Conservation (phyloP, 352 stramenopile genomes). For the Lagenidium giganteum region DNA sequence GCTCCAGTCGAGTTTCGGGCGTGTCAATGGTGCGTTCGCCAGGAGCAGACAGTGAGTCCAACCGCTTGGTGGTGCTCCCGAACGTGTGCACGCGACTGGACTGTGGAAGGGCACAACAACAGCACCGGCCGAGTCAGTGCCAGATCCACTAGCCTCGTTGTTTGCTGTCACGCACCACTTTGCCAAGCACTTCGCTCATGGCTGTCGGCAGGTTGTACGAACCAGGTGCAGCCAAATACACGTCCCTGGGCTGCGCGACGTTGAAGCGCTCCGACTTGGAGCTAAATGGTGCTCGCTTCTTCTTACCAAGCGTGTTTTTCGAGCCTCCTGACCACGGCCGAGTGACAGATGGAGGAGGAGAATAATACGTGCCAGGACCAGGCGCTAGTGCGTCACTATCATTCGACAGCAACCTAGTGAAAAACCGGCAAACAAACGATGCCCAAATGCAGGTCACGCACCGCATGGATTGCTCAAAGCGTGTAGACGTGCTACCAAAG, state of each 20-base stretch:
- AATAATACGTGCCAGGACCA: conserved; percentile 55
- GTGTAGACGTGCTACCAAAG: conserved; percentile 70
- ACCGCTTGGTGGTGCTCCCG: conserved; percentile 69
- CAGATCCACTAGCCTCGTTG: background rate
- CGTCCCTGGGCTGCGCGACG: conserved; percentile 28
- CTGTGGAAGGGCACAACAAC: too few species aligned
- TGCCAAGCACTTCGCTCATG: conserved; percentile 56
- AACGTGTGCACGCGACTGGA: conserved; percentile 64
- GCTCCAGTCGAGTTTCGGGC: conserved; percentile 48
- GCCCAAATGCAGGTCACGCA: conserved; percentile 1
- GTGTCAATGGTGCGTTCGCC: conserved; percentile 17
- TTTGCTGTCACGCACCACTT: conserved; percentile 39
- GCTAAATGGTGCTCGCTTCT: conserved; percentile 46
- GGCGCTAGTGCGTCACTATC: conserved; percentile 26
- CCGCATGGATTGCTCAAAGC: conserved; percentile 44
- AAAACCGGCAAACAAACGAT: background rate
- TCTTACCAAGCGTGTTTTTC: too few species aligned
- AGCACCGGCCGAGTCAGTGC: background rate
- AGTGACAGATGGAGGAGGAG: conserved; percentile 23
- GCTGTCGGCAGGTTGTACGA: conserved; percentile 63
- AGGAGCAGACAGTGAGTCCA: conserved; percentile 40
- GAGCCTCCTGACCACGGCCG: too few species aligned
- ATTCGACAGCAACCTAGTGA: background rate
- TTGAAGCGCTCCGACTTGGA: conserved; percentile 76
- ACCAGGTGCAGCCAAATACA: conserved; percentile 45